phyloP scores from a whole-genome alignment of 441 rosid genomes.

The Corymbia citriodora region DNA sequence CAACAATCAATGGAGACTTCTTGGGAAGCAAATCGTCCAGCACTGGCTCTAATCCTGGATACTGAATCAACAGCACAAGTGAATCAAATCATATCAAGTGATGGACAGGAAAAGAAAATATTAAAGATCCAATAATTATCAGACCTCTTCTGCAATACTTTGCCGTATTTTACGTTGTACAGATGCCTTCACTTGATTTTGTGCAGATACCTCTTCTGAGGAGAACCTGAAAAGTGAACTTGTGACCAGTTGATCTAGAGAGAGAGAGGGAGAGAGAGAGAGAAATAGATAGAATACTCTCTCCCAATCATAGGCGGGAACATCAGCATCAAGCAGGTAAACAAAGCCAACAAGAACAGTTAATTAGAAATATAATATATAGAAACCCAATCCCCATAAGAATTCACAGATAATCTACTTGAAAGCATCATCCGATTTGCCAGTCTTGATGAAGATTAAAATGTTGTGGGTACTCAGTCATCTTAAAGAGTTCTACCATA shows the following conservation, averaged over 20 bases:
- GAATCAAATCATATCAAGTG: not conserved
- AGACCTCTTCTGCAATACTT: constrained; percentile 94
- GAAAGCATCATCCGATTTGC: not conserved
- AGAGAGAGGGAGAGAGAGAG: not conserved
- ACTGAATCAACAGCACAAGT: constrained; percentile 40
- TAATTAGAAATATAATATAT: not conserved
- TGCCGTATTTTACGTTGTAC: constrained; percentile 94
- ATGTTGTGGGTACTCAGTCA: not conserved
- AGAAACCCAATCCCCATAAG: not conserved
- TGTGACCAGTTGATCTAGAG: not conserved
- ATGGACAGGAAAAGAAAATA: not conserved
- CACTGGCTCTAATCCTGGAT: constrained; percentile 90
- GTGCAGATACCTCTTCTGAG: constrained; percentile 85
- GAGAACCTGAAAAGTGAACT: constrained; percentile 52
- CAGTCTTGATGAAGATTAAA: not conserved
- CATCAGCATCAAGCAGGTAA: not conserved
- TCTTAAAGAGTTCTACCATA: not conserved
- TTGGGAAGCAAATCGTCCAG: constrained; percentile 96
- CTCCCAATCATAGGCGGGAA: not conserved
- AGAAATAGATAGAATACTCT: not conserved
- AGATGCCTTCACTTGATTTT: constrained; percentile 98
- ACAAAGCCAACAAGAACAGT: not conserved
- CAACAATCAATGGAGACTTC: constrained; percentile 82
- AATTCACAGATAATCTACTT: not conserved
- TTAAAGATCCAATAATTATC: not conserved